A percentile compares a stretch with the other conserved stretches of the same genome.
These are phyloP conservation scores for Chlamydomonas sp. DNA, from an alignment of 139 green algal species.

Conservation along the genomic window DNA sequence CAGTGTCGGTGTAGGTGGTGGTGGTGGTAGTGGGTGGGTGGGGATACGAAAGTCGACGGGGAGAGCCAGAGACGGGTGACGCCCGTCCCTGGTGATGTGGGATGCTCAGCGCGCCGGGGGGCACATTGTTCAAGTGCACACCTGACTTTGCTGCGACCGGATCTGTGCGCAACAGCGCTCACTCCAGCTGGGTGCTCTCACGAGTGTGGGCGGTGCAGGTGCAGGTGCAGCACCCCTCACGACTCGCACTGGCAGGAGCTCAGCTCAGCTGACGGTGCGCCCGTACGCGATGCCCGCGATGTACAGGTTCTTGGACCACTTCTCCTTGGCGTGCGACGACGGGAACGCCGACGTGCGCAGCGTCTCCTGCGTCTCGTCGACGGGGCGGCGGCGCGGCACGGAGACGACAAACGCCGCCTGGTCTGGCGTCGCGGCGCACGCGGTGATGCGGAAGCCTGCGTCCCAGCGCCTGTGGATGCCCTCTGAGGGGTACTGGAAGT, in stretches of 20 bases:
- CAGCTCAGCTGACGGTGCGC: slow-evolving; percentile 61
- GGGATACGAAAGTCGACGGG: too few species aligned
- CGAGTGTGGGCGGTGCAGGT: too few species aligned
- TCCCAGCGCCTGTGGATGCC: slow-evolving; percentile 43
- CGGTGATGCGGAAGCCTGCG: slow-evolving; percentile 87
- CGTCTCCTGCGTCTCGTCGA: slow-evolving; percentile 91
- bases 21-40: too few species aligned
- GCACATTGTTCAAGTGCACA: too few species aligned
- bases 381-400: slow-evolving; percentile 44
- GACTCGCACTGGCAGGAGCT: neutral
- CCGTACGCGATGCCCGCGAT: slow-evolving; percentile 79
- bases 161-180: neutral
- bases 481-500: slow-evolving; percentile 98
- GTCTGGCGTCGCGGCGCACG: slow-evolving; percentile 90
- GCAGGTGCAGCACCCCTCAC: too few species aligned
- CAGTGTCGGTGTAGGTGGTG: too few species aligned
- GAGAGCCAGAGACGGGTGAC: too few species aligned
- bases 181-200: too few species aligned
- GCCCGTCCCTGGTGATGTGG: too few species aligned
- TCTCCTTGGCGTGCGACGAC: slow-evolving; percentile 81
- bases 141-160: neutral
- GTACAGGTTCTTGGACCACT: slow-evolving; percentile 7
- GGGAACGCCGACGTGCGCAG: slow-evolving; percentile 91
- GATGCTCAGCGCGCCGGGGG: too few species aligned
- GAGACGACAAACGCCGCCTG: slow-evolving; percentile 79